phyloP scores from a whole-genome alignment of 108 stramenopile species.

The Stephanodiscus triporus region DNA sequence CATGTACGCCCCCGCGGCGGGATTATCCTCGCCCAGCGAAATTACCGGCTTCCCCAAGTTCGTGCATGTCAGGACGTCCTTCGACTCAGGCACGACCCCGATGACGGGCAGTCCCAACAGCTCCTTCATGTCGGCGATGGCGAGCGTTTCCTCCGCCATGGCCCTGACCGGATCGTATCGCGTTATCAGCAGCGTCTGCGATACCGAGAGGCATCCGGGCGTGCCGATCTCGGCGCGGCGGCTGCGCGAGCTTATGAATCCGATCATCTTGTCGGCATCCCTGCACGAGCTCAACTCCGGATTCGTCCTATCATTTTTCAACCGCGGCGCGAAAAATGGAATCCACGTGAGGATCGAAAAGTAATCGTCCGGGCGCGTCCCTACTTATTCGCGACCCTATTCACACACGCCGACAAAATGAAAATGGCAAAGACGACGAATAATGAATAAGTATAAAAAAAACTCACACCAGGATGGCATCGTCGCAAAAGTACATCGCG shows the following conservation, averaged over 20 bases:
- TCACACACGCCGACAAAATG: no score
- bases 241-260: conserved; percentile 61
- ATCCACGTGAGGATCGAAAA: not conserved
- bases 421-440: not conserved
- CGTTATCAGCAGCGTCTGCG: conserved; percentile 56
- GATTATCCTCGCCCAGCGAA: conserved; percentile 35
- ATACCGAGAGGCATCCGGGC: conserved; percentile 35
- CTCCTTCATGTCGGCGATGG: conserved; percentile 62
- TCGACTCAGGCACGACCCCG: conserved; percentile 69
- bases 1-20: conserved; percentile 51
- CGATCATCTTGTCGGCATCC: conserved; percentile 81
- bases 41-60: conserved; percentile 72
- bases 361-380: no score
- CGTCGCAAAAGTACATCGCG: conserved; percentile 78
- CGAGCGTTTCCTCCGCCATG: conserved; percentile 50
- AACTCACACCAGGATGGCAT: conserved; percentile 60
- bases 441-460: not conserved
- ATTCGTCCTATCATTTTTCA: conserved; percentile 40
- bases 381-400: no score
- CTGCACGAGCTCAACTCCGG: conserved; percentile 65
- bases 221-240: conserved; percentile 58
- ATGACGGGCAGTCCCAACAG: conserved; percentile 65
- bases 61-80: conserved; percentile 66
- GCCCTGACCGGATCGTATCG: conserved; percentile 64
- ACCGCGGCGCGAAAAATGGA: no score